A percentile compares a stretch with the other conserved stretches of the same genome.
phyloP scores from a whole-genome alignment of 2,329 filamentous ascomycete species.

The Cercospora brassicicola region DNA sequence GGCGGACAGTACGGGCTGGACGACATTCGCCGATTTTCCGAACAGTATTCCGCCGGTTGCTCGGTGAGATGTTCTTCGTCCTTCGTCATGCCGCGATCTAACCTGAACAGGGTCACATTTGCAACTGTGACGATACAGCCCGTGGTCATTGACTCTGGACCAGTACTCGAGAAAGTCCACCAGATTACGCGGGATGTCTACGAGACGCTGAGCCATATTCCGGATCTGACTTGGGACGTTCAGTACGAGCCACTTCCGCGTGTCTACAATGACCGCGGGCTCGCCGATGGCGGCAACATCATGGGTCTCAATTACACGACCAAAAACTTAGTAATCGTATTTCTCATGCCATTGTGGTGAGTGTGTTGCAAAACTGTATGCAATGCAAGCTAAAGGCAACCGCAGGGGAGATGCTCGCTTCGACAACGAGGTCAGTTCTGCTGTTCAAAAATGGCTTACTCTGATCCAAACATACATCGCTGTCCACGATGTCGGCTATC shows the following conservation, averaged over 20 bases:
- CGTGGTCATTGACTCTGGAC: not conserved
- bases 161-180: conserved; percentile 2
- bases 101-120: conserved; percentile 1
- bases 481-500: conserved; percentile 12
- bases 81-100: not conserved
- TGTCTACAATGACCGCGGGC: conserved; percentile 9
- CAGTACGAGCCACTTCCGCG: conserved; percentile 15
- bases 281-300: conserved; percentile 4
- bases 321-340: conserved; percentile 17
- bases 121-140: conserved; percentile 13
- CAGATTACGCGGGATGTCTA: conserved; percentile 9
- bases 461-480: conserved; percentile 10
- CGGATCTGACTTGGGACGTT: conserved; percentile 16
- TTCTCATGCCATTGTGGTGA: conserved; percentile 8
- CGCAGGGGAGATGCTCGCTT: conserved; percentile 8
- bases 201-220: not conserved
- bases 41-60: conserved; percentile 7
- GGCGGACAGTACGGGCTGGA: not conserved
- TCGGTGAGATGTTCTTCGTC: not conserved
- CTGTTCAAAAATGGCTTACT: conserved; percentile 8
- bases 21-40: conserved; percentile 8
- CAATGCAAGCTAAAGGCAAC: not conserved
- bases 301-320: conserved; percentile 20
- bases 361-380: not conserved
- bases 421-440: conserved; percentile 5